A percentile compares a stretch with the other conserved stretches of the same genome.
Conservation (phyloP, 139 green algal genomes). For the Chlorella sp. region DNA sequence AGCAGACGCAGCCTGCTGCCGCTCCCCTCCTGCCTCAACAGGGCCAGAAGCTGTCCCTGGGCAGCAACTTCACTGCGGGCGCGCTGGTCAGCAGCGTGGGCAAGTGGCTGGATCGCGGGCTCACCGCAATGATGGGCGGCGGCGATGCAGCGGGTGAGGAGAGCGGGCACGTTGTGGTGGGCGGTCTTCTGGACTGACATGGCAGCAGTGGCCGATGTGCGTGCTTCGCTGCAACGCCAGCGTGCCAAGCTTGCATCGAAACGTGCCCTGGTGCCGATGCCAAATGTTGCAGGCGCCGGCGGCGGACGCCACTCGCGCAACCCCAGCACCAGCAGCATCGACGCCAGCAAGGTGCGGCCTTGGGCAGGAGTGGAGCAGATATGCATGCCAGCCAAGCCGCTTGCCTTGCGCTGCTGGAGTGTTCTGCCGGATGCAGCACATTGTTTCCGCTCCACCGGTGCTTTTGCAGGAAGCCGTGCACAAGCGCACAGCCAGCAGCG, state of each 20-base stretch:
- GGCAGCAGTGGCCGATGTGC: too few species aligned
- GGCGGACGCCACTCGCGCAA: constrained; percentile 16
- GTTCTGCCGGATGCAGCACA: background rate
- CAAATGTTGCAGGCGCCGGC: background rate
- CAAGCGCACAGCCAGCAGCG: constrained; percentile 16
- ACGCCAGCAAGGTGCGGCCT: background rate
- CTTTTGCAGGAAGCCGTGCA: background rate
- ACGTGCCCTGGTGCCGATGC: too few species aligned
- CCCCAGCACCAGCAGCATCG: constrained; percentile 17
- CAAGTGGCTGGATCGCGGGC: constrained; percentile 56
- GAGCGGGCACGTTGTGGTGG: background rate
- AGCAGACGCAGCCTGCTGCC: background rate
- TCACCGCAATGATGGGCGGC: constrained; percentile 60
- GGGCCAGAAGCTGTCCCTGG: constrained; percentile 48
- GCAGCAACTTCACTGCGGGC: constrained; percentile 16
- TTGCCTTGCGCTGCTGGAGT: background rate
- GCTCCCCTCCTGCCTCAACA: constrained; percentile 10
- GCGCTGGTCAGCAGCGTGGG: constrained; percentile 56
- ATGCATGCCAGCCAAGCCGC: background rate
- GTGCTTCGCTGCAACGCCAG: too few species aligned
- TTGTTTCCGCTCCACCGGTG: background rate
- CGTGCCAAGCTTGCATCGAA: too few species aligned
- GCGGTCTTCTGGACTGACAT: too few species aligned
- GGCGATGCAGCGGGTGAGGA: constrained; percentile 12
- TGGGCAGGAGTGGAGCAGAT: too few species aligned